Conservation (phyloP, 2,329 filamentous ascomycete species). For the Chalara sp. region DNA sequence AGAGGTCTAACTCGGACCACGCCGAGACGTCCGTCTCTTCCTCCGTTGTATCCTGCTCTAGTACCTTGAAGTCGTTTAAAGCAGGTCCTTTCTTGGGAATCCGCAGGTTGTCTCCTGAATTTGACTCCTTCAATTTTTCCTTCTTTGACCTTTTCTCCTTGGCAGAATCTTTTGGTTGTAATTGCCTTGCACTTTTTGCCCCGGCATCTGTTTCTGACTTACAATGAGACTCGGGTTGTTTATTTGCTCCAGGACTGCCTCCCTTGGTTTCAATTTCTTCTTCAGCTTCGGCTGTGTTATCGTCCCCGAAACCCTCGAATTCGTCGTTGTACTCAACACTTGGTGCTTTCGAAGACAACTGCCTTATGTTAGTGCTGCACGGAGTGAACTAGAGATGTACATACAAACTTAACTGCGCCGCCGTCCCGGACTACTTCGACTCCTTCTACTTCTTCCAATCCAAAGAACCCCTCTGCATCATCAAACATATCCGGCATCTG, state of each 20-base stretch:
- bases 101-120: conserved; percentile 22
- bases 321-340: conserved; percentile 40
- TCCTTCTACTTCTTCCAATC: conserved; percentile 84
- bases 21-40: conserved; percentile 66
- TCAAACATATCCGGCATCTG: conserved; percentile 72
- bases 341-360: conserved; percentile 17
- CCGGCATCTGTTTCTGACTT: no score
- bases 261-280: conserved; percentile 6
- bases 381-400: conserved; percentile 10
- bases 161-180: conserved; percentile 18
- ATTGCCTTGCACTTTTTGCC: conserved; percentile 11
- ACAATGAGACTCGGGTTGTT: no score
- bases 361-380: no score
- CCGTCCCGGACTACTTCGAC: conserved; percentile 75
- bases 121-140: conserved; percentile 19
- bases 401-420: conserved; percentile 49
- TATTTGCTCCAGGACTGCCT: no score
- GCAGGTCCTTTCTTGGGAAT: conserved; percentile 22
- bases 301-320: conserved; percentile 39
- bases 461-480: conserved; percentile 90
- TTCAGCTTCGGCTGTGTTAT: conserved; percentile 22
- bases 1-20: conserved; percentile 72
- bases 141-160: conserved; percentile 19
- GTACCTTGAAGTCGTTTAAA: conserved; percentile 30
- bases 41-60: conserved; percentile 46